Base-by-base conservation (phyloP, 2,329 filamentous ascomycete genomes). In the Cucurbitaria berberidis region DNA sequence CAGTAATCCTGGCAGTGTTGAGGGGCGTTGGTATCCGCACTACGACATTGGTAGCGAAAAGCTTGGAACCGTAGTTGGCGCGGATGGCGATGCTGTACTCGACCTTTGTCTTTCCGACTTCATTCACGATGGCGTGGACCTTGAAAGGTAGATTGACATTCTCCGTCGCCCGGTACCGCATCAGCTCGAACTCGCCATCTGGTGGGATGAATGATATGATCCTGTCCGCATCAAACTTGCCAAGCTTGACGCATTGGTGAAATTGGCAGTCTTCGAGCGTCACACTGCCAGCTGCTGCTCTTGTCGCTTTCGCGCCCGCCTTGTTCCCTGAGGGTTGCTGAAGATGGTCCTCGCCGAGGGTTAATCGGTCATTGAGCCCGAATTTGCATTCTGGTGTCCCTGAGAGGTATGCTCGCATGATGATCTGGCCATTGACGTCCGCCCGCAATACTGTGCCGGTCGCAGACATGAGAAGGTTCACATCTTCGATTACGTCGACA, bases 121-220 rank as follows among this genome's bases (percentile, higher is more conserved):
- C 95, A 73, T 96, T 96, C 70, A 99, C 95, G 64, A 99, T 99
- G 62, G 93, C 93, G 73, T 99, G 95, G 9, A 99, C 92, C 76
- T 97, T 98, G 84, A 99, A 99, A 0, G 95, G 96, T 15, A 99
- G 82, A 73, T 99, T 99, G 73, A 99, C 93, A 71, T 99, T 99
- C 75, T 99, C 95, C 21, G 93, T 98, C 10, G 95, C 93, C 46
- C 96, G 91, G 77, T 99, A 99, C 42, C 93, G 89, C 95, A 99
- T 99, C 58, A 99, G 84, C 79, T 99, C 95, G 76, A 99, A 99
- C 73, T 97, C 93, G 63, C 95, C 95, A 73, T 99, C 95, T 3
- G 95, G 95, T 2, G 95, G 95, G 32, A 99, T 88, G 75, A 99
- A 97, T 54, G 89, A 95, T 76, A 99, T 98, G 74, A 96, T 98